These are phyloP conservation scores for Daphne laureola DNA, from an alignment of 441 rosid genomes.

Conservation along the genomic window DNA sequence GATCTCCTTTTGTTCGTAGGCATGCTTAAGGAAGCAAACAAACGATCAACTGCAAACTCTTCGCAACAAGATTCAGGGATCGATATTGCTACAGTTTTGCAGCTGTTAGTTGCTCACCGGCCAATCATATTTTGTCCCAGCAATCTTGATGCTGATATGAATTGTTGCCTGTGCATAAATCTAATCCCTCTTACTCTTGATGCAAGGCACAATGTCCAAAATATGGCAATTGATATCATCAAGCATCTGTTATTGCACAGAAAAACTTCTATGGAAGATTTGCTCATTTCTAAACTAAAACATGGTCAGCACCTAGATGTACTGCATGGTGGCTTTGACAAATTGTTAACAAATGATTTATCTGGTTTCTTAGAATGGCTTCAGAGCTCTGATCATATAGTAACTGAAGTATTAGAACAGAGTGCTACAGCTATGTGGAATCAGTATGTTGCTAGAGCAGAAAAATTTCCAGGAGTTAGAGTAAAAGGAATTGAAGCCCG, in stretches of 20 bases:
- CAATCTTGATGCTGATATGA: slow-evolving; percentile 83
- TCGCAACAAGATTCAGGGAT: slow-evolving; percentile 61
- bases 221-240: slow-evolving; percentile 67
- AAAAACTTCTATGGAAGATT: slow-evolving; percentile 75
- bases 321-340: slow-evolving; percentile 88
- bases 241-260: slow-evolving; percentile 80
- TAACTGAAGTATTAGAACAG: slow-evolving; percentile 84
- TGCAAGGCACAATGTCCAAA: slow-evolving; percentile 65
- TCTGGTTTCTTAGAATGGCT: slow-evolving; percentile 78
- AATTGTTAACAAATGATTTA: slow-evolving; percentile 65
- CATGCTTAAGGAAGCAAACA: slow-evolving; percentile 58
- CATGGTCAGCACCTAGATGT: slow-evolving; percentile 76
- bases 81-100: slow-evolving; percentile 72
- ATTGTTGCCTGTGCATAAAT: slow-evolving; percentile 87
- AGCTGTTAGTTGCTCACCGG: slow-evolving; percentile 81
- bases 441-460: slow-evolving; percentile 83
- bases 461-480: slow-evolving; percentile 92
- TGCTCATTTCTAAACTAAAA: slow-evolving; percentile 76
- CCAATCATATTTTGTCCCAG: slow-evolving; percentile 84
- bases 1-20: slow-evolving; percentile 68
- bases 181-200: slow-evolving; percentile 68
- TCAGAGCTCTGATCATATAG: slow-evolving; percentile 57
- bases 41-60: slow-evolving; percentile 34
- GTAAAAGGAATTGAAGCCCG: slow-evolving; percentile 87
- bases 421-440: slow-evolving; percentile 96